Base-by-base conservation (phyloP, 2,329 filamentous ascomycete species). In the Cytospora leucostoma region DNA sequence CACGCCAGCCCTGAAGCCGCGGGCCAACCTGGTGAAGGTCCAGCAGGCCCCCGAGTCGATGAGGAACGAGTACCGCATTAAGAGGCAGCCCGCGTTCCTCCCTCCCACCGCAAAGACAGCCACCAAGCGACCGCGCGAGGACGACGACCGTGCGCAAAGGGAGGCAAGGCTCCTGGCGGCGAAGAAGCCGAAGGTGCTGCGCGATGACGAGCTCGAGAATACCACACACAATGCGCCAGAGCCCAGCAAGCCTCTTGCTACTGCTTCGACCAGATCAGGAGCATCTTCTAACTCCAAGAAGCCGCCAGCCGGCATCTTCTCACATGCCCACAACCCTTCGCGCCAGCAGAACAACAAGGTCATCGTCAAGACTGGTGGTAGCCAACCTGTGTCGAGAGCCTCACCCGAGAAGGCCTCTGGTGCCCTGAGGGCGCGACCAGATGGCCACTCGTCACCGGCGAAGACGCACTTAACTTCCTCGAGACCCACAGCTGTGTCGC, bases 1-100 rank as follows among this genome's bases (percentile, higher is more conserved):
- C 3, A 33, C 57, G 7, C 59, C 63, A n/a, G 19, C 49, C 2
- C 15, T 55, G 59, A 19, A 44, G 19, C 51, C 40, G 27, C 44
- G 38, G 32, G 27, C 32, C 5, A 27, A 55, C 49, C 40, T 61
- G 32, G 59, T 53, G 7, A 76, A 78, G 67, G 77, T 88, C 51
- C 73, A 64, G 21, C 77, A 75, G 53, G 84, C 85, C 0, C 86
- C 86, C 7, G 69, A 75, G 1, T 78, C 78, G 57, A 84, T 88
- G 84, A 70, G 84, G 7, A 77, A 81, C 56, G 83, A 85, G 57
- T 77, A 81, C 55, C 77, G 80, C 34, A 79, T 80, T 53, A 78
- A 78, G 13, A 70, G 70, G 11, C 74, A 78, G 59, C 65, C 77
- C 61, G 72, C 80, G 55, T 78, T 77, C 57, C 66, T 63, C 54